These are phyloP conservation scores for Brassica carinata DNA, from an alignment of 345 rosid species.

Conservation along the genomic window DNA sequence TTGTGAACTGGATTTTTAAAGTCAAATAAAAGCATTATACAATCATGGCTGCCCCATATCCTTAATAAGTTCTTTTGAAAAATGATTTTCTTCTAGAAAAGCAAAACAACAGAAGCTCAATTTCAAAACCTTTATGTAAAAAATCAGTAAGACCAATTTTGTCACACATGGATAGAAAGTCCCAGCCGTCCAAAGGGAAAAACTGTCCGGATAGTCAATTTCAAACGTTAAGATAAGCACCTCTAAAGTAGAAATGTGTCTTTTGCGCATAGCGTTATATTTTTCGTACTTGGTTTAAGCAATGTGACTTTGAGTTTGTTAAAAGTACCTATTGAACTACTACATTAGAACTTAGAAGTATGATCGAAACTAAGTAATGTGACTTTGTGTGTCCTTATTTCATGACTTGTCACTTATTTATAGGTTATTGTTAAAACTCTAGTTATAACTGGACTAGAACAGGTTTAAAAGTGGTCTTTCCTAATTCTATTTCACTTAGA, in stretches of 20 bases:
- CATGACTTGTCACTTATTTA: not conserved
- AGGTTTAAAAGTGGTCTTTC: not conserved
- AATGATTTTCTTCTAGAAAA: not conserved
- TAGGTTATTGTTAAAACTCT: not conserved
- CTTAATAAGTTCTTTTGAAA: not conserved
- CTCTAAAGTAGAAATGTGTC: conserved; percentile 13
- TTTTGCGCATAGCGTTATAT: conserved; percentile 21
- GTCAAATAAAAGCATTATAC: not conserved
- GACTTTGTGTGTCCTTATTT: not conserved
- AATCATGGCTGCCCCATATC: not conserved
- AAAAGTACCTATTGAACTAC: not conserved
- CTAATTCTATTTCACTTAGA: not conserved
- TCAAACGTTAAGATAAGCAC: conserved; percentile 27
- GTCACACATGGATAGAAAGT: conserved; percentile 24
- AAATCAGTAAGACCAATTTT: not conserved
- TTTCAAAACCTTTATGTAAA: not conserved
- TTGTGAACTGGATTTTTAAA: not conserved
- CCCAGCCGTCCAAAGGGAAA: conserved; percentile 30
- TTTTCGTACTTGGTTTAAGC: conserved; percentile 15
- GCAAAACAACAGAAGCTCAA: not conserved
- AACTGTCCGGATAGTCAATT: conserved; percentile 4
- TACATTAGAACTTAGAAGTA: not conserved
- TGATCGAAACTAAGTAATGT: not conserved
- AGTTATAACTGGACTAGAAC: not conserved
- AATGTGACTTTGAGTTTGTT: conserved; percentile 1